Base-by-base conservation (phyloP, 345 rosid species). In the Excoecaria agallocha region DNA sequence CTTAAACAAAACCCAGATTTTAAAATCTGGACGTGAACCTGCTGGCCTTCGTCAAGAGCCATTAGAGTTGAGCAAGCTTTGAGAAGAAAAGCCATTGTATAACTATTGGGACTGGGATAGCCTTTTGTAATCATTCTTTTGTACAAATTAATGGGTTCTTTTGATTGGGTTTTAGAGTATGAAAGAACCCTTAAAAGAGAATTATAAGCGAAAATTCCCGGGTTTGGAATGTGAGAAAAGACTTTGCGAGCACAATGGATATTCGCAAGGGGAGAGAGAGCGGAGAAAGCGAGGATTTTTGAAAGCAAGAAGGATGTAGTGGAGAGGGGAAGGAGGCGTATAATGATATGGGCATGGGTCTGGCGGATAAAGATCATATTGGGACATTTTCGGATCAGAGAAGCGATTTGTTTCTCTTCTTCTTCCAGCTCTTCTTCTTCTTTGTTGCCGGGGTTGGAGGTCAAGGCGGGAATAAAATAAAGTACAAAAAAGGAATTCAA, bases 221-320 rank as follows among this genome's bases (percentile, higher is more conserved):
- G 79, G 50, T 24, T 52, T 30, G 74, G 70, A 1, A 70, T 70
- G 39, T 63, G 70, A 12, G 37, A 37, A 9, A 70, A 63, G 13
- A 76, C 37, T 51, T 25, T 63, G 65, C 79, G 70, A 5, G 74
- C 79, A 25, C 63, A 70, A 55, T 63, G 6, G 45, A 76, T 22
- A 74, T 65, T 30, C 12, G 74, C 79, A 13, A 6, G 37, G 54
- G 70, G 70, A 43, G 79, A 76, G 4, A 76, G 50, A 39, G 79
- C 70, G 13, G 74, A 24, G 38, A 76, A 76, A 19, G 74, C 24
- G 35, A 76, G 79, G 65, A 70, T 70, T 45, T 76, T 76, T 43
- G 75, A 76, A 19, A 76, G 66, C 46, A 76, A 45, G 70, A 70
- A 76, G 65, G 70, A 61, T 17, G 63, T 7, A 35, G 48, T n/a